Conservation (phyloP, 208 protist genomes). For the Leishmania tropica region DNA sequence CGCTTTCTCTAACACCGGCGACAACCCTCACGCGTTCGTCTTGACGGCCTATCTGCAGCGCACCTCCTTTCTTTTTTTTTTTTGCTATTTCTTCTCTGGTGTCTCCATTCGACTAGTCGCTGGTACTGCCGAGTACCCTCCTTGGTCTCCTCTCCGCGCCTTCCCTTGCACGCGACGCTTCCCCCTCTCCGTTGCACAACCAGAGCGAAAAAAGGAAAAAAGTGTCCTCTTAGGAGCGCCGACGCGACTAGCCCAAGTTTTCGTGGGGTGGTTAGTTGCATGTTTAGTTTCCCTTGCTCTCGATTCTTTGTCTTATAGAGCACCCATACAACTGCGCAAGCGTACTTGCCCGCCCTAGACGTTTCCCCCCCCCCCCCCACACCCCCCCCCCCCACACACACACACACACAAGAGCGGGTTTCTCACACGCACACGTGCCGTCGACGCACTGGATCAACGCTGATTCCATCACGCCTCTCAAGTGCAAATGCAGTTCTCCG, state of each 20-base stretch:
- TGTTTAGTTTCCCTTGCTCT: neutral
- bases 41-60: neutral
- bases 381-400: no score
- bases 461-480: neutral
- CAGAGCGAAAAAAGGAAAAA: neutral
- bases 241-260: neutral
- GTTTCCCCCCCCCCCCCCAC: no score
- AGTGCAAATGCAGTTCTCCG: slow-evolving; percentile 6
- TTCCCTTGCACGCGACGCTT: neutral
- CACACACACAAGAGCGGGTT: neutral
- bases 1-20: neutral
- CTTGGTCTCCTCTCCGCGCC: neutral
- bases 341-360: neutral
- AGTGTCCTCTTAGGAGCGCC: neutral
- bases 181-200: neutral
- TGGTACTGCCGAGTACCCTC: neutral
- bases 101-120: neutral
- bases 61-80: neutral
- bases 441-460: neutral
- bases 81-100: neutral
- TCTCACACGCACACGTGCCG: neutral
- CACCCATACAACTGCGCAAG: neutral
- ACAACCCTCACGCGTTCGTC: neutral
- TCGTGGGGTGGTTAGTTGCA: neutral
- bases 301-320: neutral